phyloP scores from a whole-genome alignment of 495 filamentous ascomycete species.

The Filosporella fistucella region DNA sequence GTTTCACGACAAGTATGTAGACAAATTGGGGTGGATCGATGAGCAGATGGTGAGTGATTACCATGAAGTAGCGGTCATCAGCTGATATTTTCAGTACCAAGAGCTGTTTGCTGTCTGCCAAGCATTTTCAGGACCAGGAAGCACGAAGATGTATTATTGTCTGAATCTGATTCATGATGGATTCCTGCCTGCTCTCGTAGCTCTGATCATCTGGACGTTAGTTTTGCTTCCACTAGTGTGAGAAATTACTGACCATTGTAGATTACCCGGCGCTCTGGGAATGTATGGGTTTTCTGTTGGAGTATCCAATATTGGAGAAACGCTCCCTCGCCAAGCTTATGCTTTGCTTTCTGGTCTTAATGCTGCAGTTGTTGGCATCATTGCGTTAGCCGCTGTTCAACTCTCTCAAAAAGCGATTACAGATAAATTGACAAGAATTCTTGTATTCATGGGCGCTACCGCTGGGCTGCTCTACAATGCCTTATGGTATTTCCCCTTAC shows the following conservation, averaged over 20 bases:
- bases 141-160: slow-evolving; percentile 78
- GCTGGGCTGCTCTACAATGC: slow-evolving; percentile 74
- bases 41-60: slow-evolving; percentile 55
- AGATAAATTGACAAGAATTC: slow-evolving; percentile 61
- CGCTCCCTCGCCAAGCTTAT: slow-evolving; percentile 63
- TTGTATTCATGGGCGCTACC: slow-evolving; percentile 64
- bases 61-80: too few relatives aligned
- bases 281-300: slow-evolving; percentile 73
- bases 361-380: slow-evolving; percentile 72
- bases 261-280: slow-evolving; percentile 70
- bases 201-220: slow-evolving; percentile 68
- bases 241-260: slow-evolving; percentile 17
- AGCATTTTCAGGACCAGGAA: slow-evolving; percentile 69
- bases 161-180: slow-evolving; percentile 65
- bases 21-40: slow-evolving; percentile 66
- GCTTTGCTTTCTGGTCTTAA: slow-evolving; percentile 77
- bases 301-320: slow-evolving; percentile 53
- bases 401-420: slow-evolving; percentile 71
- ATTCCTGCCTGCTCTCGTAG: slow-evolving; percentile 54
- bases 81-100: slow-evolving; percentile 72
- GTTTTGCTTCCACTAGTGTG: not conserved
- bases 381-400: slow-evolving; percentile 73
- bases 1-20: slow-evolving; percentile 64
- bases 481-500: slow-evolving; percentile 76
- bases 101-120: slow-evolving; percentile 80